Evolutionary conservation across 2,329 filamentous ascomycete species (phyloP).

Genomic region (Lecanicillium sp.): DNA sequence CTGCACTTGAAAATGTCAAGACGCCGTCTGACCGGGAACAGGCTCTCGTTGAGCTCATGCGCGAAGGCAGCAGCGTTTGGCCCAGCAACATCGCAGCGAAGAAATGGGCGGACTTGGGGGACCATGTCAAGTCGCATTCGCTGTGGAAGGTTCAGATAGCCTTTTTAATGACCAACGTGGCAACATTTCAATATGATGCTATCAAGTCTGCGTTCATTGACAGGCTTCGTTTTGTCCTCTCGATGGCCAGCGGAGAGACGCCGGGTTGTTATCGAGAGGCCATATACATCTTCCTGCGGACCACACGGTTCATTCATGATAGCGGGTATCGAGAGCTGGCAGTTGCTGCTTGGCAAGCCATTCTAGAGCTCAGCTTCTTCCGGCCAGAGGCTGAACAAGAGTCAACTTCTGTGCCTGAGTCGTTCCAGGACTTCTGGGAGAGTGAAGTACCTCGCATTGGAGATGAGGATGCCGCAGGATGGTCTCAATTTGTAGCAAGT

Average conservation of each 20-base stretch:
- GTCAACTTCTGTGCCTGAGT: slow-evolving; percentile 18
- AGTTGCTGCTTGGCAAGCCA: slow-evolving; percentile 73
- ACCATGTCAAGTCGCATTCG: slow-evolving; percentile 31
- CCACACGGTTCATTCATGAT: slow-evolving; percentile 68
- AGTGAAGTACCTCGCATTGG: slow-evolving; percentile 73
- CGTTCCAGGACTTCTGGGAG: slow-evolving; percentile 77
- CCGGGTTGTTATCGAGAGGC: slow-evolving; percentile 17
- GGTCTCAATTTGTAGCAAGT: slow-evolving; percentile 45
- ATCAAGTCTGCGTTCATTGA: slow-evolving; percentile 52
- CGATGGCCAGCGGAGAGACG: slow-evolving; percentile 4
- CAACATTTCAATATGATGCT: slow-evolving; percentile 59
- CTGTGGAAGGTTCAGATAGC: slow-evolving; percentile 71
- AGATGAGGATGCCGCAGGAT: slow-evolving; percentile 63
- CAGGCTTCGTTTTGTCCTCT: slow-evolving; percentile 29
- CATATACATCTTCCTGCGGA: slow-evolving; percentile 65
- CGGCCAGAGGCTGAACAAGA: slow-evolving; percentile 33
- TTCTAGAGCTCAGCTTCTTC: slow-evolving; percentile 65
- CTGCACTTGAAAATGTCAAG: slow-evolving; percentile 56
- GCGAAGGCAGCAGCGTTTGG: slow-evolving; percentile 70
- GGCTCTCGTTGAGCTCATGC: slow-evolving; percentile 62
- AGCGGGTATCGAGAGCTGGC: slow-evolving; percentile 73
- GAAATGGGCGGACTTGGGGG: slow-evolving; percentile 52
- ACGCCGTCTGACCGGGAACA: slow-evolving; percentile 42
- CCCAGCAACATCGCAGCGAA: slow-evolving; percentile 49
- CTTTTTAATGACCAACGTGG: slow-evolving; percentile 61